Percentiles rank a stretch among this genome's conserved stretches.
Conservation (phyloP, 805 yeast species). For the Monosporozyma aquatica region DNA sequence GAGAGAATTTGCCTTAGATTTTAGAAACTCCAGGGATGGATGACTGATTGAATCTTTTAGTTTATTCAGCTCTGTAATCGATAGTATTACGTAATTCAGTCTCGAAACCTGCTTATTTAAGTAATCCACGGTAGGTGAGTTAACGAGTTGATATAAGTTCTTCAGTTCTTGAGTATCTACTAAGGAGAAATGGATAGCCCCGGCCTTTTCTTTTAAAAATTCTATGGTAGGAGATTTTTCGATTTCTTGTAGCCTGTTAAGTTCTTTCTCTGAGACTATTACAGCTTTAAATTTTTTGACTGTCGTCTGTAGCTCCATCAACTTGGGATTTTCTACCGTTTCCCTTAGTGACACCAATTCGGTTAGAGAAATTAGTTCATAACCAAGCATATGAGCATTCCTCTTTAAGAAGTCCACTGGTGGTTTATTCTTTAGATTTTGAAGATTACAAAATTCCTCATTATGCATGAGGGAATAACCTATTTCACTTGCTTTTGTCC, state of each 20-base stretch:
- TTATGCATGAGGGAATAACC: neutral
- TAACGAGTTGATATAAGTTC: neutral
- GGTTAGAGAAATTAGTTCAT: neutral
- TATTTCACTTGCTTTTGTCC: neutral
- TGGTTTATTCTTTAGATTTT: neutral
- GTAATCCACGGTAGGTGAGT: constrained; percentile 7
- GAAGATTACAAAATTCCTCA: neutral
- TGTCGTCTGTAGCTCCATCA: neutral
- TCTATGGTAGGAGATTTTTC: constrained; percentile 14
- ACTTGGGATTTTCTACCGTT: constrained; percentile 6
- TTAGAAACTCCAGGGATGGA: constrained; percentile 1
- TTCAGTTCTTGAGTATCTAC: no score
- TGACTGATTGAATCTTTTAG: neutral
- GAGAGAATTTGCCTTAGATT: constrained; percentile 14
- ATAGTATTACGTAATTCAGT: neutral
- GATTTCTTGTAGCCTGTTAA: neutral
- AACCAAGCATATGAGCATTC: neutral
- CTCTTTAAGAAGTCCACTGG: neutral
- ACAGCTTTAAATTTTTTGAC: neutral
- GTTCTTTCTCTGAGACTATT: neutral
- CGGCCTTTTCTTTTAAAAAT: constrained; percentile 2
- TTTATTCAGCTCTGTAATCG: neutral
- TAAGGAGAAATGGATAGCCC: neutral
- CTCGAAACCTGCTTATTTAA: neutral
- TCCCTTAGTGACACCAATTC: constrained; percentile 7